Evolutionary conservation across 192 early-diverging fungal species (phyloP).

Genomic region (Coemansia sp.): DNA sequence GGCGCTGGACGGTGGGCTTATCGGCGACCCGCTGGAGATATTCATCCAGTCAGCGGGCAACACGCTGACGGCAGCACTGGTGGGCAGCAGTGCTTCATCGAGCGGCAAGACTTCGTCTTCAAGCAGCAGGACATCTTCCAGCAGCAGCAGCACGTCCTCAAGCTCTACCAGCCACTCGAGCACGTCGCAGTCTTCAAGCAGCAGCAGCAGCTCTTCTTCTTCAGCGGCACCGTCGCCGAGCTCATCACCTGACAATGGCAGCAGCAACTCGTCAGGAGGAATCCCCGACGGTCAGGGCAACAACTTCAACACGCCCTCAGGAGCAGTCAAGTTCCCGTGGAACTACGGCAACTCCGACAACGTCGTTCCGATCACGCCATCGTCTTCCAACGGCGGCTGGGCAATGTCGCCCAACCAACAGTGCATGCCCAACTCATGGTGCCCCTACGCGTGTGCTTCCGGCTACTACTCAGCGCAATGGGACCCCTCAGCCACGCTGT

Average conservation of each 20-base stretch:
- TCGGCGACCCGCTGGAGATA: conserved; percentile 12
- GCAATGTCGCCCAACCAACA: conserved; percentile 52
- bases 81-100: neutral
- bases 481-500: conserved; percentile 25
- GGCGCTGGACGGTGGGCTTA: neutral
- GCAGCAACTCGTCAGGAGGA: conserved; percentile 2
- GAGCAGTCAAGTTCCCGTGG: conserved; percentile 47
- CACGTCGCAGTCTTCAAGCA: neutral
- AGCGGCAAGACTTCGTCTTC: neutral
- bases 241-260: neutral
- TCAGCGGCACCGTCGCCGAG: conserved; percentile 9
- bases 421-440: conserved; percentile 35
- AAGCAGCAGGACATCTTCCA: neutral
- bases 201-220: neutral
- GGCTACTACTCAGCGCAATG: conserved; percentile 52
- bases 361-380: conserved; percentile 41
- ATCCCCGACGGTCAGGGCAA: conserved; percentile 48
- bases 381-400: conserved; percentile 36
- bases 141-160: neutral
- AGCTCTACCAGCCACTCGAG: neutral
- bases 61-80: conserved; percentile 2
- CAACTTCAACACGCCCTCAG: conserved; percentile 27
- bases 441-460: conserved; percentile 44
- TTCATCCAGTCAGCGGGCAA: conserved; percentile 1
- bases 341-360: conserved; percentile 39